Conservation (phyloP, 139 green algal species). For the Closterium sp. region DNA sequence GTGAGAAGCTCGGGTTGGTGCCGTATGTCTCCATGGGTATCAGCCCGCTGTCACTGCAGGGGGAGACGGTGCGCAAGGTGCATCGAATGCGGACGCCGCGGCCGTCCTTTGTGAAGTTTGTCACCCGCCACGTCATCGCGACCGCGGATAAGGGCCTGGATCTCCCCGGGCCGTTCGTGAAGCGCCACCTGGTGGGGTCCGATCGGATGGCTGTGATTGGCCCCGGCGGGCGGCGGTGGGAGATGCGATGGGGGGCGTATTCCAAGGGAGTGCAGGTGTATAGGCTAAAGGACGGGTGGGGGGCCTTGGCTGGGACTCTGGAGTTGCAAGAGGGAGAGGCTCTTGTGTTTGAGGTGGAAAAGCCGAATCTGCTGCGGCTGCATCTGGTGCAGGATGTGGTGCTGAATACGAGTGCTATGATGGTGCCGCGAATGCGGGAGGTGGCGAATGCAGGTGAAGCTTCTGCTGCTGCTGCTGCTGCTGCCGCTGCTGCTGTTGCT, state of each 20-base stretch:
- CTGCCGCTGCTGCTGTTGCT: background rate
- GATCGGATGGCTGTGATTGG: background rate
- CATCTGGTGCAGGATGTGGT: background rate
- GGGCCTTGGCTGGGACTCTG: background rate
- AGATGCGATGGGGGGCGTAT: background rate
- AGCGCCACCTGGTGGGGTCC: background rate
- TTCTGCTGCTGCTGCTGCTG: background rate
- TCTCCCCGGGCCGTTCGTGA: background rate
- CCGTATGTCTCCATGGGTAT: background rate
- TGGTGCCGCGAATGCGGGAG: too few relatives aligned
- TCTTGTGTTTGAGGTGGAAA: background rate
- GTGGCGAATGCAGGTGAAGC: background rate
- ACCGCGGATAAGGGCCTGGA: background rate
- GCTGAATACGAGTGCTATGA: background rate
- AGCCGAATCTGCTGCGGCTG: background rate
- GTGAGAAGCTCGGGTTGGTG: background rate
- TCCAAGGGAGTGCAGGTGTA: background rate
- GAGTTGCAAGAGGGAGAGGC: background rate
- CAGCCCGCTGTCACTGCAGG: background rate
- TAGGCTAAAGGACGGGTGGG: background rate
- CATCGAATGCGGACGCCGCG: background rate
- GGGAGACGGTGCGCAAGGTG: background rate
- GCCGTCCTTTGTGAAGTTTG: background rate
- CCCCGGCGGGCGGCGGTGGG: background rate
- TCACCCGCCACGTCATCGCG: background rate